Conservation (phyloP, 1,139 yeast genomes). For the Protomyces lactucae-debilis region DNA sequence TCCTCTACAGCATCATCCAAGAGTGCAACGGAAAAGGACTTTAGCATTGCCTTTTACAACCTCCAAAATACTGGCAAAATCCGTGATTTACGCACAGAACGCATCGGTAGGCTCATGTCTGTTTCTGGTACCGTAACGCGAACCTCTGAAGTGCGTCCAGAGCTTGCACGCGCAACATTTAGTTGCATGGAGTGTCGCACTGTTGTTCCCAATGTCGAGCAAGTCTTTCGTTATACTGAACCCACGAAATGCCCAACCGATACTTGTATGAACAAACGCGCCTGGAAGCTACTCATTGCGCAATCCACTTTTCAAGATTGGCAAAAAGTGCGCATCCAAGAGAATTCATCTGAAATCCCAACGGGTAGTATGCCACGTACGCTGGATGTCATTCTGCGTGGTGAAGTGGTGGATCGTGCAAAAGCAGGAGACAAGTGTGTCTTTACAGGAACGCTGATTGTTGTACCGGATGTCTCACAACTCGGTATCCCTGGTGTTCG, state of each 20-base stretch:
- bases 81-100: slow-evolving; percentile 84
- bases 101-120: slow-evolving; percentile 77
- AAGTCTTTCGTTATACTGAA: slow-evolving; percentile 87
- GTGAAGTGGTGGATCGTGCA: slow-evolving; percentile 92
- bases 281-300: slow-evolving; percentile 77
- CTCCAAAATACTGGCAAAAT: slow-evolving; percentile 78
- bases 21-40: slow-evolving; percentile 59
- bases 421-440: slow-evolving; percentile 97
- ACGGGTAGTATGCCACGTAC: slow-evolving; percentile 99
- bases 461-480: slow-evolving; percentile 91
- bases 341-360: slow-evolving; percentile 91
- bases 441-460: slow-evolving; percentile 93
- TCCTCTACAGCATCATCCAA: slow-evolving; percentile 35
- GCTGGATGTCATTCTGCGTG: slow-evolving; percentile 83
- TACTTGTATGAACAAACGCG: slow-evolving; percentile 77
- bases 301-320: slow-evolving; percentile 91
- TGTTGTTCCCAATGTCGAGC: slow-evolving; percentile 83
- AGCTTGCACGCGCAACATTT: slow-evolving; percentile 77
- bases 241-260: slow-evolving; percentile 89
- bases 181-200: slow-evolving; percentile 88
- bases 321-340: slow-evolving; percentile 96
- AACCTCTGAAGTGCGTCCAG: slow-evolving; percentile 96
- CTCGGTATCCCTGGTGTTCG: slow-evolving; percentile 95
- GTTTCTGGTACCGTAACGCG: slow-evolving; percentile 95
- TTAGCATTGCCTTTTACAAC: slow-evolving; percentile 86